Evolutionary conservation across 139 green algal species (phyloP), one percentile per base, ranked within the genome.

Genomic region (Tetradesmus lagerheimii): DNA sequence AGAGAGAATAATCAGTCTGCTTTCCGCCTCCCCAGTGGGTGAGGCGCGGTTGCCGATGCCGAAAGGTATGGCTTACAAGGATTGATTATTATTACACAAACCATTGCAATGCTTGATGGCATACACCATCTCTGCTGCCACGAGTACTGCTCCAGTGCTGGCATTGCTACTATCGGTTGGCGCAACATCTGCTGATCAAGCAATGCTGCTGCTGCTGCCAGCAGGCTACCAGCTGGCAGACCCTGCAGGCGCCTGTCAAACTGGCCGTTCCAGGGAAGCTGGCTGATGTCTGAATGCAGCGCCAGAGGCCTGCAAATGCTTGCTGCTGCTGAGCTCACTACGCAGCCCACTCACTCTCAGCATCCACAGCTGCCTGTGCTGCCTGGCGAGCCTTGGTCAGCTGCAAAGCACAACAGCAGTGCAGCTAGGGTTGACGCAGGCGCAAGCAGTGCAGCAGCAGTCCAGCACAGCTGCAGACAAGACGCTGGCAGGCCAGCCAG

Each of bases 331-430:
- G 29, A 41, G 41, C 85, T 47, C 53, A 6, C 85, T 50, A 25
- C n/a, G 37, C 25, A 77, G 29, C 20, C 31, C 78, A 90, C 87
- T 89, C 53, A 92, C 89, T 89, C 31, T 89, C 89, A 39, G 74
- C 89, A 47, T 92, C 89, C 50, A 92, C 82, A 39, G 89, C 82
- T 23, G 89, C 89, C 45, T 92, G 89, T 31, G 43, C 89, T 43
- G 89, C 82, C 57, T 92, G 37, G 50, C 89, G 81, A 1, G 89
- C 89, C 81, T 86, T 83, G 67, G 82, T 85, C 53, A 92, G 53
- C 89, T 92, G 89, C 82, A 47, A 47, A 9, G 76, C n/a, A 39
- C n/a, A 37, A 38, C n/a, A 37, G n/a, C n/a, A 25, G 29, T 43
- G 71, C 71, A 80, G 71, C 71, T 27, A 78, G 37, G 76, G 76